Conservation (phyloP, 306 rosid species). For the Hippophae gyantsensis region DNA sequence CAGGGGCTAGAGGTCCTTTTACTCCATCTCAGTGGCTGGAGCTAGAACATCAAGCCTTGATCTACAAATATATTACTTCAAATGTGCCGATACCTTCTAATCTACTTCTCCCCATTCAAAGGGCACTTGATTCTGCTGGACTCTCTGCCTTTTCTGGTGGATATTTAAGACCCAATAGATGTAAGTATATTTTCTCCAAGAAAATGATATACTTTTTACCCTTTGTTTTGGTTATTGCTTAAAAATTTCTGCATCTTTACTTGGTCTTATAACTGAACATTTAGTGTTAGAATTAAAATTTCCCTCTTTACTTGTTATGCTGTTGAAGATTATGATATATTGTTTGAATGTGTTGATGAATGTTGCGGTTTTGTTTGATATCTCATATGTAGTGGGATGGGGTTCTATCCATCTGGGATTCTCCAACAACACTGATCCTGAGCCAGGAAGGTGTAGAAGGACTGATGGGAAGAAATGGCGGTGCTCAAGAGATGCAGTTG, state of each 20-base stretch:
- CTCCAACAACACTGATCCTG: constrained; percentile 89
- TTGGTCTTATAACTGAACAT: no score
- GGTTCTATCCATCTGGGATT: constrained; percentile 86
- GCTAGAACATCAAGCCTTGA: constrained; percentile 87
- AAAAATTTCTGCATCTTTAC: no score
- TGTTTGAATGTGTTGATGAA: not conserved
- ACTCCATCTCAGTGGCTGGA: constrained; percentile 98
- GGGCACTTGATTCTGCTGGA: constrained; percentile 68
- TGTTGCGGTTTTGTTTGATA: not conserved
- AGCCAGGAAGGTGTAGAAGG: constrained; percentile 96
- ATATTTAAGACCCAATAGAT: constrained; percentile 56
- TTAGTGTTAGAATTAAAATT: not conserved
- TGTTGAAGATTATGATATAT: not conserved
- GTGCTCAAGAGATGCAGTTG: constrained; percentile 94
- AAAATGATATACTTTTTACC: no score
- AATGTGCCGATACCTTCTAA: constrained; percentile 69
- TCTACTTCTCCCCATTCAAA: constrained; percentile 71
- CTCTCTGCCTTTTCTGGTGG: constrained; percentile 40
- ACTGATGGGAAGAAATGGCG: constrained; percentile 99
- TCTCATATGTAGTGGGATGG: constrained; percentile 61
- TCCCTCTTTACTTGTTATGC: not conserved
- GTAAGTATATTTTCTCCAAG: constrained; percentile 22
- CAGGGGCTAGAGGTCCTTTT: constrained; percentile 53
- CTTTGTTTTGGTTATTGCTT: no score
- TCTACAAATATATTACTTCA: constrained; percentile 82